Percentiles rank a stretch among this genome's conserved stretches.
phyloP scores from a whole-genome alignment of 306 rosid species.

The Castanea crenata region DNA sequence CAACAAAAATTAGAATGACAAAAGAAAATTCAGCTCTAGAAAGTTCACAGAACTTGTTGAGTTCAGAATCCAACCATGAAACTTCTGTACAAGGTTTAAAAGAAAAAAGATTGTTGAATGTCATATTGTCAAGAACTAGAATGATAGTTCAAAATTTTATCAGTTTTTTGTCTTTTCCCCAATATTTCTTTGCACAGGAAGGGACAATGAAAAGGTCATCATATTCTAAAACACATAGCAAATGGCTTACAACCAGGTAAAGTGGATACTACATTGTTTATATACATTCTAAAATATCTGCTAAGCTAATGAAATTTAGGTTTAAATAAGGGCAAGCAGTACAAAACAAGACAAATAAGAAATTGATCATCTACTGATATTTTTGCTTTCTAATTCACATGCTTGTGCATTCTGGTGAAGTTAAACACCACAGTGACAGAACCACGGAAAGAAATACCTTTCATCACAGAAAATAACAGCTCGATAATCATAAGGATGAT shows the following conservation, averaged over 20 bases:
- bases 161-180: no score
- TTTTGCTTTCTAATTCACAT: not conserved
- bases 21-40: not conserved
- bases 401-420: constrained; percentile 10
- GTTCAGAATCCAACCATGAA: no score
- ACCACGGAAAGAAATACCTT: constrained; percentile 47
- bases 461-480: constrained; percentile 91
- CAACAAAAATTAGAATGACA: not conserved
- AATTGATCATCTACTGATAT: not conserved
- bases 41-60: no score
- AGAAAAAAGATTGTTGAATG: no score
- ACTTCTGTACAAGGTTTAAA: no score
- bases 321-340: not conserved
- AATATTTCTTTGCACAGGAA: no score
- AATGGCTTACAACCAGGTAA: not conserved
- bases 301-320: not conserved
- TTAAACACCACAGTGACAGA: constrained; percentile 4
- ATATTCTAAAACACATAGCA: not conserved
- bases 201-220: no score
- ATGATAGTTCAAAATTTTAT: no score
- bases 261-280: no score
- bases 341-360: not conserved
- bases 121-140: no score
- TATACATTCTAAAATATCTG: no score
- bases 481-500: constrained; percentile 93